Percentiles rank a stretch among this genome's conserved stretches.
phyloP scores from a whole-genome alignment of 148 eudicot genomes.

The Rhododendron henanense region DNA sequence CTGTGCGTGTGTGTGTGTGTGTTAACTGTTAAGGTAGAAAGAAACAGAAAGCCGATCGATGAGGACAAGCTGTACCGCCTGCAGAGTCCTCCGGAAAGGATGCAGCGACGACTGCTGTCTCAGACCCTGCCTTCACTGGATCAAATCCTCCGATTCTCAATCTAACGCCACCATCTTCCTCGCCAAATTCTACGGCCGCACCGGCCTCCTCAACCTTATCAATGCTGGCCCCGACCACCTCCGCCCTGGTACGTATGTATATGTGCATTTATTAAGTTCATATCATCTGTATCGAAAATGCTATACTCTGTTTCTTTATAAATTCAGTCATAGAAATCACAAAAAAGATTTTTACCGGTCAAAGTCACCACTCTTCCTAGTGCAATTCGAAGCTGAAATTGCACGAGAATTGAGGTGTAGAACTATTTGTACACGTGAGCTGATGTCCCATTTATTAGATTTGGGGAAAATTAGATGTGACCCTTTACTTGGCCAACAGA shows the following conservation, averaged over 20 bases:
- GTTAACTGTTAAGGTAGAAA: not conserved
- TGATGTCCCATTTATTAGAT: no score
- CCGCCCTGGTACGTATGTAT: conserved; percentile 39
- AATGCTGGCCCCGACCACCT: conserved; percentile 42
- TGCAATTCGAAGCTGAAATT: not conserved
- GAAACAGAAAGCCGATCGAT: not conserved
- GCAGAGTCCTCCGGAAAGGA: conserved; percentile 53
- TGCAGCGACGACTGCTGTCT: conserved; percentile 47
- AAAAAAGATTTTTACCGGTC: not conserved
- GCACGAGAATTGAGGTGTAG: not conserved
- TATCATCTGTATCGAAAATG: not conserved
- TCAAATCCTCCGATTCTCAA: conserved; percentile 43
- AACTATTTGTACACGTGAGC: no score
- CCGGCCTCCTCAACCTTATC: conserved; percentile 59
- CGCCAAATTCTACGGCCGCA: conserved; percentile 61
- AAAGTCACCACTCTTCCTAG: no score
- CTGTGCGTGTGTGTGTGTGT: no score
- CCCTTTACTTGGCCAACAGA: no score
- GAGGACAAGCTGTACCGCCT: conserved; percentile 62
- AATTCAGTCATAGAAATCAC: not conserved
- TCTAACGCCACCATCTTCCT: conserved; percentile 60
- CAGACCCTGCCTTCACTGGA: conserved; percentile 53
- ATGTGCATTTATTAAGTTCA: not conserved
- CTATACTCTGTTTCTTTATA: not conserved
- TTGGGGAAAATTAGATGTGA: no score